These are phyloP conservation scores for Zasmidium cellare DNA, from an alignment of 2,329 filamentous ascomycete genomes.

Conservation along the genomic window DNA sequence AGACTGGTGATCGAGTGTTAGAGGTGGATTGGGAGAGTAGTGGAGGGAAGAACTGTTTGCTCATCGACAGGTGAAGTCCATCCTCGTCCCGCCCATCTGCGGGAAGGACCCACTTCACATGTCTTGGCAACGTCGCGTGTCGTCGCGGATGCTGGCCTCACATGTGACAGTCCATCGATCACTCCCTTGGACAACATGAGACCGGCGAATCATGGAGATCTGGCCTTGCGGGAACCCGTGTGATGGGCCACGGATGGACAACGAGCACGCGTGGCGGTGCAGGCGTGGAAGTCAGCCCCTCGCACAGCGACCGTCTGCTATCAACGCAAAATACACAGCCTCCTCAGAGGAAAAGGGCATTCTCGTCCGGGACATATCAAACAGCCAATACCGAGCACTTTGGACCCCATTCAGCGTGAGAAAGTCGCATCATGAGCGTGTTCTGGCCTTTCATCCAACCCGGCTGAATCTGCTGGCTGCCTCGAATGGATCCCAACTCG, in stretches of 20 bases:
- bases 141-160: neutral
- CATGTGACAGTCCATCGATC: neutral
- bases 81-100: neutral
- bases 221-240: neutral
- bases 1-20: neutral
- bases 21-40: neutral
- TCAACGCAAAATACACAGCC: conserved; percentile 23
- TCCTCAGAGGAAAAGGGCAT: conserved; percentile 18
- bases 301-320: conserved; percentile 9
- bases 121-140: neutral
- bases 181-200: neutral
- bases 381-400: conserved; percentile 4
- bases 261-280: neutral
- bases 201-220: no score
- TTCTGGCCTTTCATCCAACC: conserved; percentile 21
- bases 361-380: conserved; percentile 12
- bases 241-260: neutral
- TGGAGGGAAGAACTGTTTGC: neutral
- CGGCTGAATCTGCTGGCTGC: conserved; percentile 23
- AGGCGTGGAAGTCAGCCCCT: neutral
- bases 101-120: neutral
- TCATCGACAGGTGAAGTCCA: neutral
- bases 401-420: conserved; percentile 7
- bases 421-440: conserved; percentile 15
- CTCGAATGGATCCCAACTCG: conserved; percentile 22